These are phyloP conservation scores for Ceratocystis huliohia DNA, from an alignment of 2,329 filamentous ascomycete genomes.

Conservation along the genomic window DNA sequence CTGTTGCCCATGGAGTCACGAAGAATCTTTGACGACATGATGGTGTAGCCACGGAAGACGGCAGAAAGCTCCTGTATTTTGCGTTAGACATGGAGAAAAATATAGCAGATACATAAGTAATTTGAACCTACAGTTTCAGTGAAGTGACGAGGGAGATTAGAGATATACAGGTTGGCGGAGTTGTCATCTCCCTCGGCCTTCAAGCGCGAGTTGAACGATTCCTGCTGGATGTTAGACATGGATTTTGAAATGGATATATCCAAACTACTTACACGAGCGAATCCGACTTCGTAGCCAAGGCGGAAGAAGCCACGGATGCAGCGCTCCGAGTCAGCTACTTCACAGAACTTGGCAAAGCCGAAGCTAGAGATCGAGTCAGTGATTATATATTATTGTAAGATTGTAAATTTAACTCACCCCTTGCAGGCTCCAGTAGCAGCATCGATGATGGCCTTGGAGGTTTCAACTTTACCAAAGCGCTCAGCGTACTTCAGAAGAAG, in stretches of 20 bases:
- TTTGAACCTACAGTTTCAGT: conserved; percentile 63
- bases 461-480: conserved; percentile 87
- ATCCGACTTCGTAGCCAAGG: conserved; percentile 92
- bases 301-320: conserved; percentile 94
- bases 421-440: conserved; percentile 88
- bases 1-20: conserved; percentile 85
- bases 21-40: conserved; percentile 89
- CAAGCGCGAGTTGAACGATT: conserved; percentile 95
- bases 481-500: conserved; percentile 69
- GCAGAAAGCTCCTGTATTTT: conserved; percentile 52
- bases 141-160: conserved; percentile 83
- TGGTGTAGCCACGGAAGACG: conserved; percentile 68
- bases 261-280: conserved; percentile 59
- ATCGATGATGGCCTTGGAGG: conserved; percentile 97
- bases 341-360: conserved; percentile 91
- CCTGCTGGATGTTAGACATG: conserved; percentile 39
- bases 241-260: not conserved
- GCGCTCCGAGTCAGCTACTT: conserved; percentile 77
- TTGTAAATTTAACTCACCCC: conserved; percentile 47
- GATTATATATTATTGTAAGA: not conserved
- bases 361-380: conserved; percentile 46
- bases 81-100: conserved; percentile 19
- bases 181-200: conserved; percentile 83
- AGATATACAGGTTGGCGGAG: conserved; percentile 96
- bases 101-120: conserved; percentile 4